A percentile compares a stretch with the other conserved stretches of the same genome.
These are phyloP conservation scores for Sclerotinia nivalis DNA, from an alignment of 2,329 filamentous ascomycete genomes.

Conservation along the genomic window DNA sequence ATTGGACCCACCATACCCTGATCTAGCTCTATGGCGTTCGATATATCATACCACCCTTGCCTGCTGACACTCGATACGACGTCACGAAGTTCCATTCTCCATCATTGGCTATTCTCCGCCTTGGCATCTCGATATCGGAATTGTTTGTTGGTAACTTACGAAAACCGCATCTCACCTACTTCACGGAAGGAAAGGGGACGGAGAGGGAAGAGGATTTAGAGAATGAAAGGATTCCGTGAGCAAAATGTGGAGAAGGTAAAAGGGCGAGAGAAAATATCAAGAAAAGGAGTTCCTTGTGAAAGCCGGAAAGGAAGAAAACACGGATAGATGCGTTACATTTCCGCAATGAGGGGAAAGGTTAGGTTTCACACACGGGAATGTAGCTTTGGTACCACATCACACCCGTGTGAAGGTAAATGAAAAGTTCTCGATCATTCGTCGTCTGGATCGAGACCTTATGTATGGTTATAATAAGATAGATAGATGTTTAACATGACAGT, in stretches of 20 bases:
- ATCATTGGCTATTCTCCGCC: slow-evolving; percentile 15
- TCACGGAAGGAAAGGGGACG: slow-evolving; percentile 12
- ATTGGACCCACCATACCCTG: slow-evolving; percentile 17
- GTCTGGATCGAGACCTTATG: slow-evolving; percentile 1
- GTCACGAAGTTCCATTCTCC: not conserved
- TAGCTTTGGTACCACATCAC: slow-evolving; percentile 20
- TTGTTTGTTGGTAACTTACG: slow-evolving; percentile 18
- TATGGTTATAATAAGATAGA: slow-evolving; percentile 8
- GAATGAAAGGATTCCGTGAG: not conserved
- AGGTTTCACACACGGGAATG: slow-evolving; percentile 24
- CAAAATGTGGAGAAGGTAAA: slow-evolving; percentile 8
- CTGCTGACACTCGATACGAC: slow-evolving; percentile 24
- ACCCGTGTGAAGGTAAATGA: slow-evolving; percentile 17
- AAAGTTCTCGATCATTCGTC: slow-evolving; percentile 8
- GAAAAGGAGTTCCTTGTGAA: slow-evolving; percentile 20
- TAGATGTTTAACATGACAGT: slow-evolving; percentile 6
- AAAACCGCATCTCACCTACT: slow-evolving; percentile 16
- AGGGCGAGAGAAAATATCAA: not conserved
- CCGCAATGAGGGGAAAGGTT: slow-evolving; percentile 17
- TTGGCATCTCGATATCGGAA: slow-evolving; percentile 23
- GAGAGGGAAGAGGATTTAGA: not conserved
- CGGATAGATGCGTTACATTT: slow-evolving; percentile 17
- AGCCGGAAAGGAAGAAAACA: slow-evolving; percentile 17
- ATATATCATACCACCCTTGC: slow-evolving; percentile 24
- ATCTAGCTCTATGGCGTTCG: slow-evolving; percentile 23